Base-by-base conservation (phyloP, 352 stramenopile genomes). In the Aphanomyces euteiches region DNA sequence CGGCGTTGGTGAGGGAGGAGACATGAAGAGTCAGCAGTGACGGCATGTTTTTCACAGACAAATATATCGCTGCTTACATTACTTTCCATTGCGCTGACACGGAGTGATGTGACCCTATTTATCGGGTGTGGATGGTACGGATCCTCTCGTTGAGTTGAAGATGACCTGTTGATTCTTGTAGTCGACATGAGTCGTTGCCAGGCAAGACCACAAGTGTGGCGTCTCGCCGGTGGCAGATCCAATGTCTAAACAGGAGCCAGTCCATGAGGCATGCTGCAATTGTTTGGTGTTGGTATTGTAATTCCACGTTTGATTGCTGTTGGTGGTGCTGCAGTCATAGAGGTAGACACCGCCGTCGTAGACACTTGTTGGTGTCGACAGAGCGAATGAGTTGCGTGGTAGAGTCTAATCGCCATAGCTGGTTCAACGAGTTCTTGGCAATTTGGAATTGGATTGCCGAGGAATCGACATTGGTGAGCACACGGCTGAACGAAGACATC, bases 231-330 rank as follows among this genome's bases (percentile, higher is more conserved):
- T n/a, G n/a, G n/a, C n/a, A n/a, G n/a, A n/a, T n/a, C n/a, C n/a
- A n/a, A 48, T 15, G 15, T 48, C 43, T 15, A 48, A 15, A 48
- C 43, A 48, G 43, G 15, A 48, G 8, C 43, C 43, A 48, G 8
- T 17, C 75, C 87, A 73, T 54, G 73, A 84, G 21, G 56, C 56
- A 72, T 89, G 79, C 66, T 77, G 76, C 47, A 90, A 6, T 48
- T 81, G 73, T 15, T 79, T 65, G 39, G 71, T 77, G 21, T 66
- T 59, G 10, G 69, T 64, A 69, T 87, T 72, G 48, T 81, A 87
- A 43, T 19, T 78, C 82, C 82, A 88, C 36, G 73, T 75, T 72
- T 90, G 80, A 71, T 90, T 90, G 39, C 17, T 48, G 57, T 89
- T 80, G 7, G 57, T 57, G 7, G 72, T 57, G 28, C 84, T 80